Evolutionary conservation across 1,284 basidiomycete genomes (phyloP).

Genomic region (Omphalotus olearius): DNA sequence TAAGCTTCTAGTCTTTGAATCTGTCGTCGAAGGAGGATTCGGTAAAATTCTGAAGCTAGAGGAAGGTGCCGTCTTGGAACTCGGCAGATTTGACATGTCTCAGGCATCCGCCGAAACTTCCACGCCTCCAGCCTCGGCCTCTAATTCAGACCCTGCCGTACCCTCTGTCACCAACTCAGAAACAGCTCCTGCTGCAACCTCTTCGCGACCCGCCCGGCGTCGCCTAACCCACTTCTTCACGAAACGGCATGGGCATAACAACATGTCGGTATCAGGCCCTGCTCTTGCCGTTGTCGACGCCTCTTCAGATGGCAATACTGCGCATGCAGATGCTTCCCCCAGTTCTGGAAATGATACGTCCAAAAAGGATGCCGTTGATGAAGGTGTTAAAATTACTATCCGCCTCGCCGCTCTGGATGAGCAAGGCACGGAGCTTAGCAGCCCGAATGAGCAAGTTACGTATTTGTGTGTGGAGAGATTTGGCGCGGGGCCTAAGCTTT

Average conservation of each 20-base stretch:
- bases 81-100: constrained; percentile 57
- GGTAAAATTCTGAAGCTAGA: constrained; percentile 68
- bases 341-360: constrained; percentile 29
- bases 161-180: constrained; percentile 16
- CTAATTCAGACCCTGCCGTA: constrained; percentile 17
- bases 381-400: constrained; percentile 75
- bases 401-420: constrained; percentile 74
- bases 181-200: constrained; percentile 16
- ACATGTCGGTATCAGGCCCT: constrained; percentile 59
- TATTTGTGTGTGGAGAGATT: constrained; percentile 82
- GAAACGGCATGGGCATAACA: constrained; percentile 44
- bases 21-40: constrained; percentile 78
- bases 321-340: constrained; percentile 15
- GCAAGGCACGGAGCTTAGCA: constrained; percentile 56
- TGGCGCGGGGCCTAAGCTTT: constrained; percentile 34
- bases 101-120: constrained; percentile 10
- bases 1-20: constrained; percentile 65
- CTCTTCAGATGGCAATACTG: constrained; percentile 18
- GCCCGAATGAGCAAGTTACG: constrained; percentile 80
- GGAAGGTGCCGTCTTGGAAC: constrained; percentile 68
- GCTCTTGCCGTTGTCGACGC: constrained; percentile 73
- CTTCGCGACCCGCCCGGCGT: constrained; percentile 27
- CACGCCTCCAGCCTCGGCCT: constrained; percentile 11
- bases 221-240: constrained; percentile 67
- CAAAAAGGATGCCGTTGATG: constrained; percentile 45